These are phyloP conservation scores for Rhododendron henanense DNA, from an alignment of 148 eudicot genomes.

Conservation along the genomic window DNA sequence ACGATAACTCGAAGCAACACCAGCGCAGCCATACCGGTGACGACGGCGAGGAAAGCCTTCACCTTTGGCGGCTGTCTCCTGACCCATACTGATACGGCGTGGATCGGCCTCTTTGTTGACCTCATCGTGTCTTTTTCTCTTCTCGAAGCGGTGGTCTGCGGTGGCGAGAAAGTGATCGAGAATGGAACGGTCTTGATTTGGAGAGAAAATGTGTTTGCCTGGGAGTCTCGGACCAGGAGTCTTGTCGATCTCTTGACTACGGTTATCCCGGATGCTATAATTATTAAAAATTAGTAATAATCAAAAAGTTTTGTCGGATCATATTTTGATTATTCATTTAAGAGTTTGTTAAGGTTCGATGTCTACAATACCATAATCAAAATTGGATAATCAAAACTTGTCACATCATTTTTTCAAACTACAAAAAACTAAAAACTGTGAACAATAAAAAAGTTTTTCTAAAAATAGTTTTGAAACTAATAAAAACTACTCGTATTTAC, in stretches of 20 bases:
- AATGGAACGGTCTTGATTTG: neutral
- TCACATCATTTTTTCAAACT: too few species aligned
- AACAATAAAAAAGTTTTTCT: too few species aligned
- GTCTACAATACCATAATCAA: too few species aligned
- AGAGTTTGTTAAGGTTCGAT: too few species aligned
- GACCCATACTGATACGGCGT: conserved; percentile 51
- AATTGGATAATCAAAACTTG: too few species aligned
- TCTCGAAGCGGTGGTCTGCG: conserved; percentile 2
- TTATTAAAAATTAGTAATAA: too few species aligned
- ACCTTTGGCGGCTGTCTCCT: conserved; percentile 88
- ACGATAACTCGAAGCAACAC: conserved; percentile 63
- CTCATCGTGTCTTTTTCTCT: conserved; percentile 28
- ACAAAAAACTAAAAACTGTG: too few species aligned
- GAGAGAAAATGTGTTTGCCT: neutral
- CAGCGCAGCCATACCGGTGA: conserved; percentile 64
- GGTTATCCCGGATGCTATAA: too few species aligned
- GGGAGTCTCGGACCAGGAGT: neutral
- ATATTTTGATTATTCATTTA: too few species aligned
- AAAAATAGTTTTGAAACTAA: too few species aligned
- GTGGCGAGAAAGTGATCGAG: neutral
- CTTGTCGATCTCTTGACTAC: neutral
- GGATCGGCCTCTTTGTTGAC: conserved; percentile 72
- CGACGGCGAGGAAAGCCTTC: conserved; percentile 80
- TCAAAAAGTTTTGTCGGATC: too few species aligned
- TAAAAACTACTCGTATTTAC: too few species aligned